Evolutionary conservation across 768 basidiomycete genomes (phyloP).

Genomic region (Phylloporus sp.): DNA sequence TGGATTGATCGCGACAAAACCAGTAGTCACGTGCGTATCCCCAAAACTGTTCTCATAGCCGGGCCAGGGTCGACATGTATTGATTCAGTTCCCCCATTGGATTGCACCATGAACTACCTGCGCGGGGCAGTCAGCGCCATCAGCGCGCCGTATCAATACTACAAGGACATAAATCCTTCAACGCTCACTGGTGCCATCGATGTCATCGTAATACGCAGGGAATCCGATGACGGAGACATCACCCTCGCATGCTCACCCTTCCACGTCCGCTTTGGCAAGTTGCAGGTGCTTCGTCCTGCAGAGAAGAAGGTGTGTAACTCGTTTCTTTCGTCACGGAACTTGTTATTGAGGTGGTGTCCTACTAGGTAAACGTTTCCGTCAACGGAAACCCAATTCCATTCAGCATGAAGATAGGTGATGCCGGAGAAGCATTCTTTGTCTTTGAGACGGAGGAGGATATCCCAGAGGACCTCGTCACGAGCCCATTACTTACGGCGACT

Average conservation of each 20-base stretch:
- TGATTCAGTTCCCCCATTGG: background rate
- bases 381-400: conserved; percentile 87
- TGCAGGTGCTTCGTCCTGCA: conserved; percentile 87
- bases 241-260: conserved; percentile 92
- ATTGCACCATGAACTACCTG: conserved; percentile 71
- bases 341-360: background rate
- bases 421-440: conserved; percentile 98
- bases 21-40: conserved; percentile 18
- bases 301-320: conserved; percentile 76
- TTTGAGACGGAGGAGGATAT: conserved; percentile 96
- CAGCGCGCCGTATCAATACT: conserved; percentile 85
- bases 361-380: conserved; percentile 82
- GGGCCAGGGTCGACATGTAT: conserved; percentile 2
- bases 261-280: conserved; percentile 96
- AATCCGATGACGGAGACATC: conserved; percentile 54
- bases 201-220: conserved; percentile 89
- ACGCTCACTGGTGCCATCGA: conserved; percentile 98
- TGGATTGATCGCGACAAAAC: background rate
- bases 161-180: conserved; percentile 92
- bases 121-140: conserved; percentile 83
- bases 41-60: conserved; percentile 17
- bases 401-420: conserved; percentile 98
- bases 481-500: conserved; percentile 78
- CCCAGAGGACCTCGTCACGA: conserved; percentile 89
- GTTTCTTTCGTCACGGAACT: background rate